Conservation (phyloP, 108 stramenopile species). For the Heterococcus sp. region DNA sequence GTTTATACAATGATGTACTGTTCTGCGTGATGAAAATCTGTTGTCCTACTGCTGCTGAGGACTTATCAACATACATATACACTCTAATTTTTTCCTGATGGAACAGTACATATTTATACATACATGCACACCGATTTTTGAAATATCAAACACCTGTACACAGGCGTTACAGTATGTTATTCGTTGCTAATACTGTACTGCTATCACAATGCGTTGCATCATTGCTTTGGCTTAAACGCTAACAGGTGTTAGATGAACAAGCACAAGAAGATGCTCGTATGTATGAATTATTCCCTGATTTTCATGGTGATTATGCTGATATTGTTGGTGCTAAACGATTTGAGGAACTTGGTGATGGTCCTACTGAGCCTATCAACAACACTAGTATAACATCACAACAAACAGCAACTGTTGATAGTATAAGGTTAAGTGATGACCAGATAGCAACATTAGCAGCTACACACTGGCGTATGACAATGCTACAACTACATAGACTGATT, state of each 20-base stretch:
- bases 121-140: too few species aligned
- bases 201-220: constrained; percentile 24
- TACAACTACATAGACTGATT: background rate
- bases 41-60: constrained; percentile 15
- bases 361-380: too few species aligned
- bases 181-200: constrained; percentile 28
- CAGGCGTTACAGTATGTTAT: constrained; percentile 8
- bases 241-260: constrained; percentile 35
- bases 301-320: constrained; percentile 65
- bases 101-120: too few species aligned
- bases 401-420: too few species aligned
- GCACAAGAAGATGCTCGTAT: constrained; percentile 65
- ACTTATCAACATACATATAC: constrained; percentile 18
- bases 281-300: constrained; percentile 85
- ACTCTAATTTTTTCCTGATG: constrained; percentile 52
- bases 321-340: constrained; percentile 41
- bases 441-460: background rate
- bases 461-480: background rate
- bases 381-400: too few species aligned
- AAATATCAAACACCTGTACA: too few species aligned
- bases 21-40: constrained; percentile 26
- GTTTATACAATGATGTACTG: too few species aligned
- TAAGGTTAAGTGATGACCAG: background rate
- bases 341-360: background rate
- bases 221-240: too few species aligned